These are phyloP conservation scores for Penicillium dipodomyicola DNA, from an alignment of 495 filamentous ascomycete species.

Conservation along the genomic window DNA sequence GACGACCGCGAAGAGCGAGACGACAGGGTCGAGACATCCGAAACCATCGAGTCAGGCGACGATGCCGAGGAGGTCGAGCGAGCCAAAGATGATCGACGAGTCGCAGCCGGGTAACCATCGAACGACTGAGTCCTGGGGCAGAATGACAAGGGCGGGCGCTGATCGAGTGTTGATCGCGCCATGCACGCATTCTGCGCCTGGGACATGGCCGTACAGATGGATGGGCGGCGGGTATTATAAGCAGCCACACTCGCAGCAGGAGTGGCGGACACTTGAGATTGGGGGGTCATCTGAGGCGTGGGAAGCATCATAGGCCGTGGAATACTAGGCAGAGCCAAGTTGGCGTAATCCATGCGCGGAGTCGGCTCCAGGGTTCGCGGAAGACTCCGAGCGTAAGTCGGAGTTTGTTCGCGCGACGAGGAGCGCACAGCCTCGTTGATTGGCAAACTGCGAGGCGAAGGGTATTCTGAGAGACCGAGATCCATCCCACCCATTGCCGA, in stretches of 20 bases:
- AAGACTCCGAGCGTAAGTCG: conserved; percentile 43
- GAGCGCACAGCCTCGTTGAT: conserved; percentile 23
- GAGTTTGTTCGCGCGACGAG: conserved; percentile 40
- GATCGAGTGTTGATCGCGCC: conserved; percentile 60
- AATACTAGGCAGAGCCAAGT: conserved; percentile 47
- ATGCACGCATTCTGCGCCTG: conserved; percentile 65
- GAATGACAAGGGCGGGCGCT: conserved; percentile 48
- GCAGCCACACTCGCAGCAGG: conserved; percentile 80
- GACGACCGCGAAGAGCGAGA: conserved; percentile 68
- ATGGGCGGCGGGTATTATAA: conserved; percentile 54
- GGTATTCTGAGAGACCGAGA: conserved; percentile 30
- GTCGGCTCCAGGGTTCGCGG: conserved; percentile 62
- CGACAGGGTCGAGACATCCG: conserved; percentile 65
- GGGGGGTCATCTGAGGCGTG: conserved; percentile 80
- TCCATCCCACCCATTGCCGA: conserved; percentile 34
- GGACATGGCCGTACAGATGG: conserved; percentile 78
- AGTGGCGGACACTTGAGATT: conserved; percentile 70
- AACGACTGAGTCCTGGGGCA: conserved; percentile 52
- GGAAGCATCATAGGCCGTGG: conserved; percentile 66
- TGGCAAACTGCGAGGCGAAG: conserved; percentile 35
- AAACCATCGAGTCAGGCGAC: conserved; percentile 89
- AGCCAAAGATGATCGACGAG: conserved; percentile 72
- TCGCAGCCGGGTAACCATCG: conserved; percentile 48
- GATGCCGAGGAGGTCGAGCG: conserved; percentile 74
- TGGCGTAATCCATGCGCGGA: conserved; percentile 32